Evolutionary conservation across 495 filamentous ascomycete species (phyloP), one percentile per base, ranked within the genome.

Genomic region (Aspergillus affinis): DNA sequence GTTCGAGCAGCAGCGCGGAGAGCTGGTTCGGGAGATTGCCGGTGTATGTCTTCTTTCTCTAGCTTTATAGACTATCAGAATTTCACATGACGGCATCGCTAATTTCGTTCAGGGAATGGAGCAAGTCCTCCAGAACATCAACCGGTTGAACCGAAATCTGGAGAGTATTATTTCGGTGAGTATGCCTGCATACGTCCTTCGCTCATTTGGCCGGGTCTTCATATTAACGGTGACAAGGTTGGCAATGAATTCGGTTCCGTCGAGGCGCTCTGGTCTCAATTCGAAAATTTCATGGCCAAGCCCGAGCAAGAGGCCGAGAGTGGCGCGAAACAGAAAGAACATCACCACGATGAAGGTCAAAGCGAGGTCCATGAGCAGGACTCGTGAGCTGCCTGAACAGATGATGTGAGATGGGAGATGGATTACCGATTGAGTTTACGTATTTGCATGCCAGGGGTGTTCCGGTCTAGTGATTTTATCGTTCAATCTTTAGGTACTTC

Each of bases 211-310:
- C 13, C 6, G 15, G 12, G 36, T 56, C 8, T 4, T 55, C 13
- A 52, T 51, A 32, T 32, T 32, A 59, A 21, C 10, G 6, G 2
- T 18, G 18, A 41, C 23, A 50, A 93, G 90, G 90, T 98, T 27
- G 94, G 94, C 8, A 97, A 96, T 70, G 94, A 98, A 67, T 98
- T 98, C 71, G 85, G 89, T n/a, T 91, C 90, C 9, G 94, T 98
- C 18, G 94, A 98, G 74, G 91, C 91, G 26, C 82, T 98, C 36
- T 98, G 94, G 94, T 92, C 89, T 36, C 91, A 95, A 60, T 98
- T 98, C 68, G 94, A 98, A 80, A 88, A 88, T 57, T 93, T 97
- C 62, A 98, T 97, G 93, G 91, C 86, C 18, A 88, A 86, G 61
- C 56, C 70, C 4, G 70, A 73, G n/a, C 87, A 90, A 0, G 86